phyloP scores from a whole-genome alignment of 306 rosid genomes.

The Quercus suber region DNA sequence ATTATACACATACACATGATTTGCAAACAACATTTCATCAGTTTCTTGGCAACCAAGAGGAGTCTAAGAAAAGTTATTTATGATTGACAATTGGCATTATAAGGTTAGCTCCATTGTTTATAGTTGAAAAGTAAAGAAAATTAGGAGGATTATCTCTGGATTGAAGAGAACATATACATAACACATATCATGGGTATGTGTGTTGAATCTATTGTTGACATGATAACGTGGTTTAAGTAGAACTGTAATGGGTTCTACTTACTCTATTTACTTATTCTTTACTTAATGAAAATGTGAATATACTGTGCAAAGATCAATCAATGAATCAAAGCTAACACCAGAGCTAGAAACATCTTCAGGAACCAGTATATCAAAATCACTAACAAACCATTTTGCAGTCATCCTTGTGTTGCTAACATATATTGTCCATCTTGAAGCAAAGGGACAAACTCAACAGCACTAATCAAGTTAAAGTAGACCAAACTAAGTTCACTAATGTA shows the following conservation, averaged over 20 bases:
- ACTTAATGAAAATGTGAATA: neutral
- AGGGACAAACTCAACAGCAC: too few relatives aligned
- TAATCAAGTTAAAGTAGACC: neutral
- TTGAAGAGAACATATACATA: too few relatives aligned
- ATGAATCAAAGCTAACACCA: neutral
- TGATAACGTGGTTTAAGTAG: neutral
- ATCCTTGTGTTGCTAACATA: slow-evolving; percentile 20
- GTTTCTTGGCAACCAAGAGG: too few relatives aligned
- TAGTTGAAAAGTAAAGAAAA: too few relatives aligned
- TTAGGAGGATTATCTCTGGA: too few relatives aligned
- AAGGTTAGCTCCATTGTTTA: too few relatives aligned
- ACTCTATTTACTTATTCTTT: neutral
- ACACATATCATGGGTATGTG: too few relatives aligned
- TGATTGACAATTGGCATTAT: too few relatives aligned
- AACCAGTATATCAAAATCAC: slow-evolving; percentile 48
- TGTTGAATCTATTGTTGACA: neutral
- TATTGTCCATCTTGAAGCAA: too few relatives aligned
- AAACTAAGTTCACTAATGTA: neutral
- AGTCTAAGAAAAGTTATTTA: too few relatives aligned
- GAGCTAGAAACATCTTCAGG: slow-evolving; percentile 20
- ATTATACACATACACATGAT: too few relatives aligned
- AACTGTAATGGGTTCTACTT: neutral
- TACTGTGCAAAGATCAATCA: neutral
- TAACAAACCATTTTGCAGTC: slow-evolving; percentile 46
- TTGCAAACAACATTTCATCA: too few relatives aligned